Evolutionary conservation across 768 basidiomycete species (phyloP), one percentile per base, ranked within the genome.

Genomic region (Leccinum disarticulatum): DNA sequence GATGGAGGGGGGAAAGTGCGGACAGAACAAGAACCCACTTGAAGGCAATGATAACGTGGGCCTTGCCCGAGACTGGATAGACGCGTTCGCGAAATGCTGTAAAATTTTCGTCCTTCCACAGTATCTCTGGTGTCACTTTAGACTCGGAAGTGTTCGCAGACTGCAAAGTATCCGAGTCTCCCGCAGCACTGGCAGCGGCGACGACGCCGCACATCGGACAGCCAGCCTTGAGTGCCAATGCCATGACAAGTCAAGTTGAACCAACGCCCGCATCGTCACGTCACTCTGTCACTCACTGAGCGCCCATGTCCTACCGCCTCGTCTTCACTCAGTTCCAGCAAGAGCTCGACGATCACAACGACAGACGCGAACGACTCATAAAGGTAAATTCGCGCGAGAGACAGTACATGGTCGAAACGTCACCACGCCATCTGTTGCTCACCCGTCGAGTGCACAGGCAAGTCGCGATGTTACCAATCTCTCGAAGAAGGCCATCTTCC

Each of bases 401-500:
- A 49, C 11, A 51, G 69, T 51, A 25, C 55, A 54, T 33, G 17
- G 31, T 33, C 19, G 41, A 36, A 41, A n/a, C 38, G 41, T 56
- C 55, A 7, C 10, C 11, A 31, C 35, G 36, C 31, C 19, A 7
- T n/a, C 55, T 17, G 27, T 30, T 31, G 52, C 61, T 64, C 43
- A 57, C 52, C 19, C 47, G 55, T 55, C 46, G 31, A 58, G 47
- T 15, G 33, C 51, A 49, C 71, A 93, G 91, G 81, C 83, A 41
- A 88, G 87, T 69, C 87, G 96, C 36, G 95, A 97, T 74, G 83
- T 93, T 54, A 98, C 95, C 27, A 91, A 87, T 65, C 80, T 91
- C 36, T 93, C 94, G 54, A 99, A 99, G 74, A 95, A 93, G 75
- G 80, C 87, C 64, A 98, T 99, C 63, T 98, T 98, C 70, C 85